These are phyloP conservation scores for Capsella bursapastoris DNA, from an alignment of 345 rosid species.

Conservation along the genomic window DNA sequence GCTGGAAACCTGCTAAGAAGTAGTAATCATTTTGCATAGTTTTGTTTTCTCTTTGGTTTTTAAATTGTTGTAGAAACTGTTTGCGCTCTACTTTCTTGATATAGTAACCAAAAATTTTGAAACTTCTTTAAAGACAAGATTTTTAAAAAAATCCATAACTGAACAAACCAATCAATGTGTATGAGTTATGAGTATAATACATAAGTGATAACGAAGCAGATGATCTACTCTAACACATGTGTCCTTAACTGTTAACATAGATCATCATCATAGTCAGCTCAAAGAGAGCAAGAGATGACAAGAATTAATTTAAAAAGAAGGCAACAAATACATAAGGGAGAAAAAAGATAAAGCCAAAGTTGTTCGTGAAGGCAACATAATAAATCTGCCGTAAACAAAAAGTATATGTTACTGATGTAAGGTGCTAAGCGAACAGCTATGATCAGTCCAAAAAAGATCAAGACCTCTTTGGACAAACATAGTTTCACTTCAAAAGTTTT, in stretches of 20 bases:
- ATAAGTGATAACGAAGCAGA: not conserved
- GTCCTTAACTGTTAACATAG: not conserved
- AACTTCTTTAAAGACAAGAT: not conserved
- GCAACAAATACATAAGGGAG: no score
- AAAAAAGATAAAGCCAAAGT: no score
- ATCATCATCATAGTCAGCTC: no score
- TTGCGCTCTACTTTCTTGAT: slow-evolving; percentile 8
- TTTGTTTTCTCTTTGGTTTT: not conserved
- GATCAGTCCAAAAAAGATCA: no score
- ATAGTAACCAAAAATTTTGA: slow-evolving; percentile 6
- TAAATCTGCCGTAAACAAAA: no score
- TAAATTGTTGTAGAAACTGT: slow-evolving; percentile 26
- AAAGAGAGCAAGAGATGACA: no score
- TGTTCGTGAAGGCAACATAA: no score
- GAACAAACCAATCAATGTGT: not conserved
- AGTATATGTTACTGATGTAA: no score
- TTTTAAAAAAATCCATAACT: not conserved
- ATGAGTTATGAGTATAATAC: not conserved
- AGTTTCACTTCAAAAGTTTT: no score
- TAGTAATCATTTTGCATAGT: not conserved
- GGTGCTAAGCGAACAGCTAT: no score
- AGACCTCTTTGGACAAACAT: no score
- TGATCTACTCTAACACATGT: not conserved
- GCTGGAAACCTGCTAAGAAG: slow-evolving; percentile 65
- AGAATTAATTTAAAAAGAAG: no score